These are phyloP conservation scores for Artemisia argyi DNA, from an alignment of 129 eudicot species.

Conservation along the genomic window DNA sequence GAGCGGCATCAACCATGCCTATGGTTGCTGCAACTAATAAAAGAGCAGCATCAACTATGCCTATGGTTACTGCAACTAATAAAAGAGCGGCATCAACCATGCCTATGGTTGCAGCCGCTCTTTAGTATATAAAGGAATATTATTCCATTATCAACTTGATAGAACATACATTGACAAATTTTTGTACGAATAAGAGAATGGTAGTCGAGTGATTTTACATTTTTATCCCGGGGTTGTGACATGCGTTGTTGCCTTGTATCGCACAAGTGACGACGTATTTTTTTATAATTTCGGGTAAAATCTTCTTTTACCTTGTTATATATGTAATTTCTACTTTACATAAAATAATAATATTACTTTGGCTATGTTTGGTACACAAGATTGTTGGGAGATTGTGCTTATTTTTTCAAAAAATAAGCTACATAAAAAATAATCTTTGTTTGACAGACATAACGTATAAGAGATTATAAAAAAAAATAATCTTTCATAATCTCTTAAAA, in stretches of 20 bases:
- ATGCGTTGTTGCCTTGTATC: slow-evolving; percentile 20
- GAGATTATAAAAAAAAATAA: too few relatives aligned
- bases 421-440: too few relatives aligned
- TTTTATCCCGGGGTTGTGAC: slow-evolving; percentile 17
- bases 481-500: too few relatives aligned
- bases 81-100: too few relatives aligned
- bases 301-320: slow-evolving; percentile 9
- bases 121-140: too few relatives aligned
- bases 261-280: slow-evolving; percentile 14
- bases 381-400: too few relatives aligned
- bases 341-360: slow-evolving; percentile 11
- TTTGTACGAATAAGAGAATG: slow-evolving; percentile 22
- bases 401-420: too few relatives aligned
- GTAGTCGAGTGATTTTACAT: slow-evolving; percentile 27
- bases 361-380: too few relatives aligned
- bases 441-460: too few relatives aligned
- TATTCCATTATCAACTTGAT: background rate
- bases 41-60: slow-evolving; percentile 21
- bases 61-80: slow-evolving; percentile 29
- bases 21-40: background rate
- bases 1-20: too few relatives aligned
- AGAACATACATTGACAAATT: slow-evolving; percentile 24
- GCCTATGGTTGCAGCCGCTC: too few relatives aligned
- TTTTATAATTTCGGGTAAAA: slow-evolving; percentile 23
- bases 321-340: slow-evolving; percentile 18